These are phyloP conservation scores for Lonicera japonica DNA, from an alignment of 129 eudicot species.

Conservation along the genomic window DNA sequence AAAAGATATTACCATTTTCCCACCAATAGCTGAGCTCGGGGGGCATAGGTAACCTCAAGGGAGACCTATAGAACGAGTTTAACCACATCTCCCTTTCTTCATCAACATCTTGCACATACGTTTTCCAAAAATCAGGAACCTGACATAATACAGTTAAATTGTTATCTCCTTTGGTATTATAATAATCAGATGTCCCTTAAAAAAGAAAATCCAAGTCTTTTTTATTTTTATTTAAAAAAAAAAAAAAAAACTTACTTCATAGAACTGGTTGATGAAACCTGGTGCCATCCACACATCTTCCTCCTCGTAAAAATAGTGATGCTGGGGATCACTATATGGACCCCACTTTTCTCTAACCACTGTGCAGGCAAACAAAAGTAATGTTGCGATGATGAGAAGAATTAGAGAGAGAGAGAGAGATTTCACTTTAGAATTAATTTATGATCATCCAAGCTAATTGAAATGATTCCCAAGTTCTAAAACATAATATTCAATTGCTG, in stretches of 20 bases:
- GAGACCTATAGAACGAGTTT: slow-evolving; percentile 87
- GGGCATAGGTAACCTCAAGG: slow-evolving; percentile 90
- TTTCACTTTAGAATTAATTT: too few relatives aligned
- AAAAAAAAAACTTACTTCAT: slow-evolving; percentile 41
- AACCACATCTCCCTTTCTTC: slow-evolving; percentile 96
- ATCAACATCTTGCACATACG: slow-evolving; percentile 74
- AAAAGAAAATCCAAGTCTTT: neutral
- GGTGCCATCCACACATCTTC: slow-evolving; percentile 99
- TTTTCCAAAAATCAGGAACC: slow-evolving; percentile 99
- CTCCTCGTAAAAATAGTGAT: slow-evolving; percentile 88
- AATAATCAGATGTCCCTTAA: slow-evolving; percentile 1
- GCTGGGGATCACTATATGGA: slow-evolving; percentile 92
- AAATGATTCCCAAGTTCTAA: too few relatives aligned
- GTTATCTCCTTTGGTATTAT: neutral
- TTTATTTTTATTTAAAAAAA: neutral
- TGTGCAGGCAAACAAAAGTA: slow-evolving; percentile 17
- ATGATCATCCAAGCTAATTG: too few relatives aligned
- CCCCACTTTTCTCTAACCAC: slow-evolving; percentile 95
- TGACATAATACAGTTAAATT: slow-evolving; percentile 18
- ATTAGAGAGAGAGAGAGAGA: neutral
- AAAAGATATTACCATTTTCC: slow-evolving; percentile 42
- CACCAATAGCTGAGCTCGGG: slow-evolving; percentile 96
- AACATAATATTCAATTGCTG: too few relatives aligned
- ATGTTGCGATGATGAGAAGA: neutral
- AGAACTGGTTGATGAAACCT: slow-evolving; percentile 89